Conservation (phyloP, 192 early-diverging fungal genomes). For the Chytriomyces hyalinus region DNA sequence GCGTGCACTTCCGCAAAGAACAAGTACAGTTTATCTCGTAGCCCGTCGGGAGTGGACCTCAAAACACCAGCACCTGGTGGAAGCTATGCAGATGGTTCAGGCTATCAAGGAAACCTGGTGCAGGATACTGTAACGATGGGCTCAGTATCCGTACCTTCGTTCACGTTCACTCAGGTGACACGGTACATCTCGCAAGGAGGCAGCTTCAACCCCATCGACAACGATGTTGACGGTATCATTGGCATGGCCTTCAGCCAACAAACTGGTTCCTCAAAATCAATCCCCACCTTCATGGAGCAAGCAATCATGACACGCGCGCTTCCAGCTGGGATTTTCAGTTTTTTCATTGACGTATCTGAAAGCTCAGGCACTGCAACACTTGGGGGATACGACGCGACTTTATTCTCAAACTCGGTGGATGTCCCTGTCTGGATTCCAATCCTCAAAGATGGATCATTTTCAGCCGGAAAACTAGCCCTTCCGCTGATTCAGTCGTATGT, state of each 20-base stretch:
- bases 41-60: conserved; percentile 33
- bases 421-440: conserved; percentile 15
- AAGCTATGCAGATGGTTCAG: conserved; percentile 9
- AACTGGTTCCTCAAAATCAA: not conserved
- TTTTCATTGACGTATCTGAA: conserved; percentile 9
- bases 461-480: conserved; percentile 10
- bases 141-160: not conserved
- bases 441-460: not conserved
- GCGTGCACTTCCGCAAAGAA: conserved; percentile 26
- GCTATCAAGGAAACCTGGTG: conserved; percentile 12
- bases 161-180: conserved; percentile 22
- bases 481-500: not conserved
- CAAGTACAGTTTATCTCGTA: conserved; percentile 31
- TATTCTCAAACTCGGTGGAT: conserved; percentile 3
- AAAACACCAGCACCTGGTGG: conserved; percentile 23
- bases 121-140: conserved; percentile 5
- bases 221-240: conserved; percentile 10
- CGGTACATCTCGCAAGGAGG: not conserved
- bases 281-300: conserved; percentile 5
- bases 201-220: not conserved
- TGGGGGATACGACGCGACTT: conserved; percentile 17
- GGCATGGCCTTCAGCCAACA: conserved; percentile 20
- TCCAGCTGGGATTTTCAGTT: not conserved
- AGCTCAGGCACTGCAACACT: not conserved
- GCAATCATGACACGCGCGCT: not conserved